phyloP scores from a whole-genome alignment of 345 rosid genomes.

The Salix viminalis region DNA sequence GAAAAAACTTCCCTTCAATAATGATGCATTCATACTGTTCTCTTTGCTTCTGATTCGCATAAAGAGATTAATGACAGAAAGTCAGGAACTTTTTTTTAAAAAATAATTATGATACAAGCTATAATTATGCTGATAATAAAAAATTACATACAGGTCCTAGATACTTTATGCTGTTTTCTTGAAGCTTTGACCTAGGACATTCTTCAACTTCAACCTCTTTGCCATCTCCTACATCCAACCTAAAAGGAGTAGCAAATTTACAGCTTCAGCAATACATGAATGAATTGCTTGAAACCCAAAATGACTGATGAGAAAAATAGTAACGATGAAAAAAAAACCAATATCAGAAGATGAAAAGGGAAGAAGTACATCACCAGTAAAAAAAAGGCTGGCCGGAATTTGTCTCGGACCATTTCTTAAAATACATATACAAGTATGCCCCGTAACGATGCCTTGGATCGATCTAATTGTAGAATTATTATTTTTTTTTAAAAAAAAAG shows the following conservation, averaged over 20 bases:
- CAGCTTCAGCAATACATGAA: background rate
- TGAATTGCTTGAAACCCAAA: too few species aligned
- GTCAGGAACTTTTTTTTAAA: background rate
- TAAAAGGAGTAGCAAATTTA: constrained; percentile 16
- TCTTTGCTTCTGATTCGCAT: constrained; percentile 72
- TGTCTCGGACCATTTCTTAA: constrained; percentile 64
- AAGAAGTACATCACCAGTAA: constrained; percentile 53
- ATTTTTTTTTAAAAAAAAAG: background rate
- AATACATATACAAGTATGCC: constrained; percentile 70
- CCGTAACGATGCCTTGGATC: constrained; percentile 96
- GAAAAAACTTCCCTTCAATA: constrained; percentile 56
- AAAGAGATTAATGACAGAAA: background rate
- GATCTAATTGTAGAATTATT: constrained; percentile 36
- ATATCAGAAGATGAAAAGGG: too few species aligned
- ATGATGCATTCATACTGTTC: constrained; percentile 64
- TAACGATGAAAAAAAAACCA: too few species aligned
- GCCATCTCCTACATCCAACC: constrained; percentile 92
- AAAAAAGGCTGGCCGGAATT: constrained; percentile 89
- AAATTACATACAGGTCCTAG: constrained; percentile 75
- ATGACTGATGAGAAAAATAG: too few species aligned
- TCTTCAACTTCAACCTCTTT: constrained; percentile 62
- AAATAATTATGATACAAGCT: too few species aligned
- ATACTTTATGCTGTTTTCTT: constrained; percentile 75
- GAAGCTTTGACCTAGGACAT: constrained; percentile 65
- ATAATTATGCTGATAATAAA: background rate